Base-by-base conservation (phyloP, 495 filamentous ascomycete species). In the Podospora appendiculata region DNA sequence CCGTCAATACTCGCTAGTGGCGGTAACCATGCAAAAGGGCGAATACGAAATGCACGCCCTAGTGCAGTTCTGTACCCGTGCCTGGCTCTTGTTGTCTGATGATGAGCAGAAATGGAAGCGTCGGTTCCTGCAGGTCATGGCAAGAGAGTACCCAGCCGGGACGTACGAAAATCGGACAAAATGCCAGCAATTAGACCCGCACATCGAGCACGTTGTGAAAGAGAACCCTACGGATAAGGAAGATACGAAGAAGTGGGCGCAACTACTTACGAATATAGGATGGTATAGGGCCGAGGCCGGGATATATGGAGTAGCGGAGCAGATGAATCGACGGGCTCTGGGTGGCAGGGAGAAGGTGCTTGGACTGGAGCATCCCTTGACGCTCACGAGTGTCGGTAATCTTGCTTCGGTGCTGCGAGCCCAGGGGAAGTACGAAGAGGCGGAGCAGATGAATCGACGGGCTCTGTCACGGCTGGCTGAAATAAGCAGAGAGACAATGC, bases 1-100 rank as follows among this genome's bases (percentile, higher is more conserved):
- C 18, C 48, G 59, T 53, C 59, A 68, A 44, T 76, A 66, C 59
- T 70, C 61, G 38, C 70, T 78, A 8, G 63, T 78, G 48, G 57
- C 59, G 9, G 16, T 57, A 17, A 56, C 35, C 35, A 46, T 47
- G 12, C 17, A 17, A 1, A 51, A 47, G 6, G 46, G 47, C 41
- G 12, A 48, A 50, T 72, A 70, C 14, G 57, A 67, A 18, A 58
- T 47, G 45, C 45, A 47, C 45, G 36, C 10, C 10, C 36, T 38
- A 3, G 36, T 38, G 36, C 36, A 38, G 36, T 13, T 38, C 10
- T 38, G 64, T 70, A 44, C 62, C 25, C 25, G 25, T 25, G 25
- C 25, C 25, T 25, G 25, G 25, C 25, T 25, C 25, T 25, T 25
- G 25, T 25, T 25, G 25, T 25, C 25, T 25, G 25, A 25, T 25